Conservation (phyloP, 805 yeast species). For the Torulaspora microellipsoides region DNA sequence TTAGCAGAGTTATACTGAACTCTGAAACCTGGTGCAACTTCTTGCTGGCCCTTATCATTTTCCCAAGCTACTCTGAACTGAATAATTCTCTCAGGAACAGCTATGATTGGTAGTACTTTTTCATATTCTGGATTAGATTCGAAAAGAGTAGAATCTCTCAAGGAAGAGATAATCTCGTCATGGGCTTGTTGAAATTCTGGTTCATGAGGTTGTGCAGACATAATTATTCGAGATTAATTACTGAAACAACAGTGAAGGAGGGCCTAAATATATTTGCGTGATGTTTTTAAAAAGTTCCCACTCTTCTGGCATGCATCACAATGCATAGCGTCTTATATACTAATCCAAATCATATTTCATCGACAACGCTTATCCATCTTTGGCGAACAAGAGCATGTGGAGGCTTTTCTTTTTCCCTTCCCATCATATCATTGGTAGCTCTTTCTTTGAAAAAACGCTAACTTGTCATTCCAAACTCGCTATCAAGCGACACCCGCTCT, state of each 20-base stretch:
- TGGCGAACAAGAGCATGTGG: too few relatives aligned
- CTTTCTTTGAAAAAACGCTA: too few relatives aligned
- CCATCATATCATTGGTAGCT: too few relatives aligned
- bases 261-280: too few relatives aligned
- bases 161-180: constrained; percentile 83
- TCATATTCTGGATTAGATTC: constrained; percentile 84
- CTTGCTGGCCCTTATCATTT: constrained; percentile 85
- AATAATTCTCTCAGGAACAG: constrained; percentile 92
- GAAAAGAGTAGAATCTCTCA: constrained; percentile 88
- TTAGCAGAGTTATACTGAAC: constrained; percentile 97
- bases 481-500: neutral
- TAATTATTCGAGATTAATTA: neutral
- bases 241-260: neutral
- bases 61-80: constrained; percentile 99
- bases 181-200: constrained; percentile 99
- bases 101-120: constrained; percentile 81
- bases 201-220: constrained; percentile 43
- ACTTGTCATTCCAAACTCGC: too few relatives aligned
- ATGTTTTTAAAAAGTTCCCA: too few relatives aligned
- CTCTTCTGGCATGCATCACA: too few relatives aligned
- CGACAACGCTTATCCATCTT: too few relatives aligned
- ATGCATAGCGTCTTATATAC: too few relatives aligned
- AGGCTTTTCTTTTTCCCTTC: too few relatives aligned
- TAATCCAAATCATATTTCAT: too few relatives aligned
- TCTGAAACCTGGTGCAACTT: constrained; percentile 96